Conservation (phyloP, 495 filamentous ascomycete species). For the Alectoria sarmentosa region DNA sequence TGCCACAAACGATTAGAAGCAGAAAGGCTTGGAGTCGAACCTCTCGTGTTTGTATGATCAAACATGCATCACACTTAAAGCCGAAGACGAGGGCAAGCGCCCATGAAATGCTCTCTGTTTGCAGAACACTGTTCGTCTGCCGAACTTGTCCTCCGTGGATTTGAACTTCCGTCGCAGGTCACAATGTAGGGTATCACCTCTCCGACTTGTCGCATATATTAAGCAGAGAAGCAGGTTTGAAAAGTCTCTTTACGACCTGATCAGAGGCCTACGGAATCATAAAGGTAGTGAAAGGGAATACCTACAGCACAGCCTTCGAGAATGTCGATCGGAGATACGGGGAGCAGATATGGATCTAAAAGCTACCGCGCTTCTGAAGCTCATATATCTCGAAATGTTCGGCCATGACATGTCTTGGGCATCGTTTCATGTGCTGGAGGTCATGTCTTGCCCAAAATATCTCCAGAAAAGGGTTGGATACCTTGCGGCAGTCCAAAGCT, state of each 20-base stretch:
- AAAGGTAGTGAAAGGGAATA: constrained; percentile 92
- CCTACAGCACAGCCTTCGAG: constrained; percentile 80
- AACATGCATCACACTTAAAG: not conserved
- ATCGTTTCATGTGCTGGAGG: constrained; percentile 94
- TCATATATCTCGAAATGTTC: constrained; percentile 97
- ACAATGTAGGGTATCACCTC: not conserved
- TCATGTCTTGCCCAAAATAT: constrained; percentile 95
- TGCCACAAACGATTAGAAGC: not conserved
- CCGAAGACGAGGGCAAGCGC: not conserved
- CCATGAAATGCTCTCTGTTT: not conserved
- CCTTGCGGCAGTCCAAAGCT: constrained; percentile 93
- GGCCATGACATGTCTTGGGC: constrained; percentile 99
- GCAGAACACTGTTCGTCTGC: not conserved
- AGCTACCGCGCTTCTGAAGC: constrained; percentile 87
- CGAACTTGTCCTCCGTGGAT: not conserved
- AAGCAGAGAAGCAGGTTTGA: constrained; percentile 68
- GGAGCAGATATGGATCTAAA: constrained; percentile 95
- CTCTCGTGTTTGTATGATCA: not conserved
- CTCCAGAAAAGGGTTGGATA: constrained; percentile 92
- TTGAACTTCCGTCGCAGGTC: not conserved
- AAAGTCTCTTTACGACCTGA: constrained; percentile 98
- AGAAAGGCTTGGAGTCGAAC: not conserved
- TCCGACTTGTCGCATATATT: constrained; percentile 3
- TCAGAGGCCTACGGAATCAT: constrained; percentile 86
- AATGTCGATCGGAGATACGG: constrained; percentile 88